Percentiles rank a stretch among this genome's conserved stretches.
These are phyloP conservation scores for Aurantiochytrium sp. DNA, from an alignment of 108 stramenopile species.

Conservation along the genomic window DNA sequence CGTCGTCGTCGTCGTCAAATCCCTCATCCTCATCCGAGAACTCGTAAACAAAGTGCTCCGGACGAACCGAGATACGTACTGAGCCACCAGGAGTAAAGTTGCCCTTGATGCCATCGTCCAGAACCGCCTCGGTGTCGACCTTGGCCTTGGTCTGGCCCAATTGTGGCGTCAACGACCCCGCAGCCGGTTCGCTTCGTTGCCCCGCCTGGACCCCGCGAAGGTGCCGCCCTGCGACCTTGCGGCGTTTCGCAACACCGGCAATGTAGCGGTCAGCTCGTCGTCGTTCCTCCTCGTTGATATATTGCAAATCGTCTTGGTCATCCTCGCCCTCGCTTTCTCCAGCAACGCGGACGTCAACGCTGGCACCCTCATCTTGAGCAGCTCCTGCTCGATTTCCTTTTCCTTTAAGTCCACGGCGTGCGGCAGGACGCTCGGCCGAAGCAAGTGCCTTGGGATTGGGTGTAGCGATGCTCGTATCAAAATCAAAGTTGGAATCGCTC, in stretches of 20 bases:
- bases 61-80: not conserved
- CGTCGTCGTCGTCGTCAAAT: not conserved
- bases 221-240: not conserved
- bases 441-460: not conserved
- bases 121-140: not conserved
- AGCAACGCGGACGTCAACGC: not conserved
- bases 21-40: slow-evolving; percentile 8
- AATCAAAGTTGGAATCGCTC: not conserved
- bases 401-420: not conserved
- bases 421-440: not conserved
- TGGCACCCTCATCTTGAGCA: not conserved
- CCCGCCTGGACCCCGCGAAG: too few species aligned
- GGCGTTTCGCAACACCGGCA: not conserved
- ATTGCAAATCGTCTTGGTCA: not conserved
- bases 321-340: not conserved
- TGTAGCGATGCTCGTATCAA: not conserved
- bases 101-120: not conserved
- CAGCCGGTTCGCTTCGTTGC: too few species aligned
- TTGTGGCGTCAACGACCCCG: not conserved
- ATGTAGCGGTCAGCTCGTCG: not conserved
- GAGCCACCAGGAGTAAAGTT: not conserved
- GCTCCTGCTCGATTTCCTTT: not conserved
- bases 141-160: not conserved
- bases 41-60: not conserved
- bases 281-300: not conserved